A percentile compares a stretch with the other conserved stretches of the same genome.
phyloP scores from a whole-genome alignment of 73 alveolate genomes.

The Diophrys appendiculata region DNA sequence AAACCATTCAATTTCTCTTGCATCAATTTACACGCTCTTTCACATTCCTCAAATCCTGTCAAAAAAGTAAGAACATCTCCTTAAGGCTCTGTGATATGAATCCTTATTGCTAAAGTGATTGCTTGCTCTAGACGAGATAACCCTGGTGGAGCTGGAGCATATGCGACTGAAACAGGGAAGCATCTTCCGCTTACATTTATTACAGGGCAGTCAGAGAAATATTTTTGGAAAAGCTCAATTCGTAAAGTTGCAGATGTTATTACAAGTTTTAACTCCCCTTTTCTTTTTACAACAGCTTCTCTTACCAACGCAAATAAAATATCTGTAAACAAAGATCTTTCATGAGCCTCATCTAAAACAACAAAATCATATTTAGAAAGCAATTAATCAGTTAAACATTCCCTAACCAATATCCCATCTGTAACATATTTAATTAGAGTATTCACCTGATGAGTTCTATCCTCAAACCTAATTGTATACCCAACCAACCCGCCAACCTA shows the following conservation, averaged over 20 bases:
- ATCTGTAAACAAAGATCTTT: slow-evolving; percentile 92
- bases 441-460: slow-evolving; percentile 36
- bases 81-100: slow-evolving; percentile 93
- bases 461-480: slow-evolving; percentile 89
- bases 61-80: slow-evolving; percentile 96
- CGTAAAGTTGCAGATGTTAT: slow-evolving; percentile 91
- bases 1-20: slow-evolving; percentile 61
- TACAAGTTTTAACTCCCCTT: slow-evolving; percentile 74
- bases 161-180: slow-evolving; percentile 71
- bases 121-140: slow-evolving; percentile 36
- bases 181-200: slow-evolving; percentile 73
- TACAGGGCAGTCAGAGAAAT: slow-evolving; percentile 73
- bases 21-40: slow-evolving; percentile 74
- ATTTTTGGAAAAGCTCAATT: slow-evolving; percentile 69
- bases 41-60: slow-evolving; percentile 98
- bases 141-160: slow-evolving; percentile 52
- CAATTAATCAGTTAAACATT: slow-evolving; percentile 83
- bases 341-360: slow-evolving; percentile 97
- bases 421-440: slow-evolving; percentile 91
- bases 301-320: slow-evolving; percentile 91
- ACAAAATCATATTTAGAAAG: slow-evolving; percentile 79
- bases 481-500: slow-evolving; percentile 91
- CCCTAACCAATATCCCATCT: slow-evolving; percentile 97
- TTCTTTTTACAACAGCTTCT: slow-evolving; percentile 73
- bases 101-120: slow-evolving; percentile 88